Base-by-base conservation (phyloP, 805 yeast species). In the Pichia pseudocactophila region DNA sequence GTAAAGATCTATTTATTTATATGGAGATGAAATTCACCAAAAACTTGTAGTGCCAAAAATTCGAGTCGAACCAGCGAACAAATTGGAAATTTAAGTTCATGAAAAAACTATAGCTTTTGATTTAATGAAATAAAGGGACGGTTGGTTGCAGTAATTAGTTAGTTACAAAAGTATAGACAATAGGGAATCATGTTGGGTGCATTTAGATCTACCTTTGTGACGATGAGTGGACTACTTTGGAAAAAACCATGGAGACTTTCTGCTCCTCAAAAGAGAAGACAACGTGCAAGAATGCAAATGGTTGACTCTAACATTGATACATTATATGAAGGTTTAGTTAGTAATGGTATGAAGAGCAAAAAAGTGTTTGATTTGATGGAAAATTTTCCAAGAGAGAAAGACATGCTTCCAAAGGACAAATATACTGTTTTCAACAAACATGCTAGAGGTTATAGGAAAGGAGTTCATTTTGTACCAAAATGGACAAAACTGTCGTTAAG, bases 401-500 rank as follows among this genome's bases (percentile, higher is more conserved):
- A 88, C 47, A 89, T 90, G 97, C 56, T 63, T 1, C 70, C 95
- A 7, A 69, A 64, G 49, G 95, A 92, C 65, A 90, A 90, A 63
- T 92, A 92, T 65, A 80, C 95, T 36, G 81, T 87, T 2, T 90
- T 84, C 66, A 79, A 77, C 64, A 82, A 75, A 62, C 78, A 78
- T 54, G 73, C 80, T 12, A 77, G 72, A 55, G 80, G 80, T 17
- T 92, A 90, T 65, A 78, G 97, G 68, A 90, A 88, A 66, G 80
- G 89, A 50, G 78, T 85, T 20, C 97, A 90, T 57, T 68, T 78
- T 61, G 83, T 82, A 34, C 96, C 96, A 17, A 85, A 88, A 59
- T 88, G 96, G 95, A 88, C 97, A 42, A 87, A 81, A 66, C 60
- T 77, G 48, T 76, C 94, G 8, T 73, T 80, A 62, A 79, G 96